Percentiles rank a stretch among this genome's conserved stretches.
These are phyloP conservation scores for Neofusicoccum sp. DNA, from an alignment of 2,329 filamentous ascomycete genomes.

Conservation along the genomic window DNA sequence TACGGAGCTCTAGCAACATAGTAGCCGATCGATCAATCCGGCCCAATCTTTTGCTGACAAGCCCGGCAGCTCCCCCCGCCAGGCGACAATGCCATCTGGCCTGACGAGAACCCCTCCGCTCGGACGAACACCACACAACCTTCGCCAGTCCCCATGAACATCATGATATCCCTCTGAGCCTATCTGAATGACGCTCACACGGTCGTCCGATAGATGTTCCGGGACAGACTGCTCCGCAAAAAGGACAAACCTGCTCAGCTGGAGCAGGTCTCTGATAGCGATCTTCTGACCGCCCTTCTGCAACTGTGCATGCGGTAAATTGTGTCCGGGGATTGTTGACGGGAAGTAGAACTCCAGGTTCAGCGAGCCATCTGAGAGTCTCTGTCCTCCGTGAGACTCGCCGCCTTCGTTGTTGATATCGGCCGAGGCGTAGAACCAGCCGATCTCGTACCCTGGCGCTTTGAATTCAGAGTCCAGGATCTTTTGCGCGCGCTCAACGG, in stretches of 20 bases:
- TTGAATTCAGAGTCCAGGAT: constrained; percentile 35
- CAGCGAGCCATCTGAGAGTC: constrained; percentile 25
- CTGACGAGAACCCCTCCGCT: constrained; percentile 31
- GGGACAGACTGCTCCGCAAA: background rate
- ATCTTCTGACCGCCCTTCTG: background rate
- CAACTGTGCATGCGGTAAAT: constrained; percentile 34
- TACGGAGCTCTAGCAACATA: too few relatives aligned
- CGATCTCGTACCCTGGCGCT: constrained; percentile 33
- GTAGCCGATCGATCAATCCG: too few relatives aligned
- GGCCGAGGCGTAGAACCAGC: constrained; percentile 34
- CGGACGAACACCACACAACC: constrained; percentile 19
- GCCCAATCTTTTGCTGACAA: too few relatives aligned
- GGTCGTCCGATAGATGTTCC: background rate
- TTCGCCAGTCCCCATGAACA: constrained; percentile 22
- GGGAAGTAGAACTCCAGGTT: constrained; percentile 23
- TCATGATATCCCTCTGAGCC: constrained; percentile 9
- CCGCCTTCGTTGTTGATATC: background rate
- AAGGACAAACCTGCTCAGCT: background rate
- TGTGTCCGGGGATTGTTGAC: constrained; percentile 32
- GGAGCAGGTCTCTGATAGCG: constrained; percentile 14
- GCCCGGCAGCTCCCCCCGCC: constrained; percentile 8
- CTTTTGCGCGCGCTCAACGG: constrained; percentile 23
- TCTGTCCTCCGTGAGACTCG: constrained; percentile 21
- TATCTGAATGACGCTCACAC: background rate
- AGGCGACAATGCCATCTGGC: constrained; percentile 34